Evolutionary conservation across 352 stramenopile genomes (phyloP).

Genomic region (Phytopythium chamaehyphon): DNA sequence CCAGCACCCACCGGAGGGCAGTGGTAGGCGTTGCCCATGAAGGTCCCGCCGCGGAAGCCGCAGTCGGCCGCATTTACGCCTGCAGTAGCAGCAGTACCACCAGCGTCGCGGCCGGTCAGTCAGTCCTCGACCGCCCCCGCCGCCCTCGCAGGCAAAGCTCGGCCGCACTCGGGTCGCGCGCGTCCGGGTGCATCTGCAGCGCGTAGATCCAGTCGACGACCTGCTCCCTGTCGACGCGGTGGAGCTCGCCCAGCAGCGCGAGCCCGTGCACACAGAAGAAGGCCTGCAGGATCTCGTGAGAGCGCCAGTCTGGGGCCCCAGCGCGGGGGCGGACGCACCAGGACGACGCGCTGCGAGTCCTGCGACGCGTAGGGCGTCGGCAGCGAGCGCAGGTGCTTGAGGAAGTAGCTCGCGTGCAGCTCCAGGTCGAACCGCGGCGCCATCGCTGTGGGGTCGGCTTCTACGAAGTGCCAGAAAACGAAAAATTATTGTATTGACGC

Average conservation of each 20-base stretch:
- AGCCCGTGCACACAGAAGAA: conserved; percentile 87
- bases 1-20: conserved; percentile 23
- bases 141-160: too few relatives aligned
- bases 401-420: conserved; percentile 78
- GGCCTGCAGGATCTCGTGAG: conserved; percentile 23
- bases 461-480: too few relatives aligned
- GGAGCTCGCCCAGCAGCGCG: conserved; percentile 70
- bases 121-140: too few relatives aligned
- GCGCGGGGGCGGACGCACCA: conserved; percentile 27
- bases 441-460: too few relatives aligned
- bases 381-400: conserved; percentile 67
- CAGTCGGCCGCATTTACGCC: conserved; percentile 66
- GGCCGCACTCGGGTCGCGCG: conserved; percentile 41
- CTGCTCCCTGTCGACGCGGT: conserved; percentile 60
- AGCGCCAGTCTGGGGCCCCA: neutral
- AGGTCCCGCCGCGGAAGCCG: conserved; percentile 66
- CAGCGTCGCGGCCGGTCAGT: too few relatives aligned
- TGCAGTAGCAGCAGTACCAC: conserved; percentile 9
- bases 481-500: too few relatives aligned
- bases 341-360: conserved; percentile 76
- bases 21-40: conserved; percentile 58
- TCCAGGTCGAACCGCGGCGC: conserved; percentile 51
- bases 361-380: conserved; percentile 72
- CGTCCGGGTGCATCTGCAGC: conserved; percentile 74
- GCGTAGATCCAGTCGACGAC: conserved; percentile 88